Conservation (phyloP, 257 asterid species). For the Lithospermum erythrorhizon region DNA sequence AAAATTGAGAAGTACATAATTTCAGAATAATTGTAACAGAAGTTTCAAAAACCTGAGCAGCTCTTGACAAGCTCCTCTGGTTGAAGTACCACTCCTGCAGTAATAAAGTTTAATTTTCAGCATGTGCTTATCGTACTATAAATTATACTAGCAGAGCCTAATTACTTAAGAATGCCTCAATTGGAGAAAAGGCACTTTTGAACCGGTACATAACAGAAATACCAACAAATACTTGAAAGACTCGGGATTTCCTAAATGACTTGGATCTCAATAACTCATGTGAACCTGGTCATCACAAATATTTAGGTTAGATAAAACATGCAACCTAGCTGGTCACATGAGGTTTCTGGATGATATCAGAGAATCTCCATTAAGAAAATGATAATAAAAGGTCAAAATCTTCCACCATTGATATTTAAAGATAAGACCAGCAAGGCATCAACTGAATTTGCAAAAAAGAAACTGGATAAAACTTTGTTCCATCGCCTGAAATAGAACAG, state of each 20-base stretch:
- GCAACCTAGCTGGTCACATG: too few relatives aligned
- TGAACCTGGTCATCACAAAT: too few relatives aligned
- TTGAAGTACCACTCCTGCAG: neutral
- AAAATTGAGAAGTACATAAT: too few relatives aligned
- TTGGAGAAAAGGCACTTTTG: too few relatives aligned
- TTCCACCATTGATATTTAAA: neutral
- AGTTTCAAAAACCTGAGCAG: neutral
- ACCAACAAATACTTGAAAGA: too few relatives aligned
- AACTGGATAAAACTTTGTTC: neutral
- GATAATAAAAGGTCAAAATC: neutral
- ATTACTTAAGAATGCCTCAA: too few relatives aligned
- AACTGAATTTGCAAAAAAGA: neutral
- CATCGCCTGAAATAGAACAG: neutral
- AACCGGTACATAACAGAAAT: too few relatives aligned
- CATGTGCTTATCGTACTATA: neutral
- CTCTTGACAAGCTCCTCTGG: neutral
- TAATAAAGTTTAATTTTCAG: neutral
- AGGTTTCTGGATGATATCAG: too few relatives aligned
- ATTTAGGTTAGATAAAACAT: too few relatives aligned
- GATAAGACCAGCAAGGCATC: neutral
- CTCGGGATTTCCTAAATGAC: too few relatives aligned
- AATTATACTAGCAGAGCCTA: neutral
- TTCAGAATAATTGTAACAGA: neutral
- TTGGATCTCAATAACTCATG: too few relatives aligned
- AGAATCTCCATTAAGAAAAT: neutral